Conservation (phyloP, 2,329 filamentous ascomycete species). For the Leptographium flavum region DNA sequence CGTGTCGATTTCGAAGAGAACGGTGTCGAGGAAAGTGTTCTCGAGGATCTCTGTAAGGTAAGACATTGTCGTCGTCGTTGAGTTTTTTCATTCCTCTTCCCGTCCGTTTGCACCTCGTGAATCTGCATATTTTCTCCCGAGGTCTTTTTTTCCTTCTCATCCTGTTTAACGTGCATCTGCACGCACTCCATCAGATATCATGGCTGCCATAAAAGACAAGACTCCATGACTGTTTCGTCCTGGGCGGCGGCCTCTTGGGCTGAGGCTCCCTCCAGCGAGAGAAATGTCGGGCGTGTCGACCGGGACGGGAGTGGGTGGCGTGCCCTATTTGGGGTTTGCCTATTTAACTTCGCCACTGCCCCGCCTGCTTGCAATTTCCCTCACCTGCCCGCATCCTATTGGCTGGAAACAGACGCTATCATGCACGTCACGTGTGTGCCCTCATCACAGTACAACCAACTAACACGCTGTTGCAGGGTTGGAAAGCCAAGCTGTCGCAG, state of each 20-base stretch:
- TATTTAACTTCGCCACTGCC: conserved; percentile 14
- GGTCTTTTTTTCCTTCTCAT: no score
- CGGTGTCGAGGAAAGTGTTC: conserved; percentile 73
- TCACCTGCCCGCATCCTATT: conserved; percentile 2
- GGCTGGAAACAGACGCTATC: background rate
- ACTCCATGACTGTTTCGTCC: background rate
- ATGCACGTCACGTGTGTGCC: background rate
- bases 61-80: conserved; percentile 22
- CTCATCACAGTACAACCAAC: background rate
- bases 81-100: background rate
- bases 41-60: conserved; percentile 81
- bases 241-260: background rate
- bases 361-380: conserved; percentile 7
- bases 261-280: background rate
- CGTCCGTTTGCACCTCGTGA: background rate
- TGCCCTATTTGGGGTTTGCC: conserved; percentile 3
- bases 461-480: conserved; percentile 44
- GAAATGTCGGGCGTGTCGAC: background rate
- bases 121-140: no score
- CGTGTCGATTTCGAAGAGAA: conserved; percentile 94
- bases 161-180: no score
- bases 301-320: conserved; percentile 1
- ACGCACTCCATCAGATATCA: no score
- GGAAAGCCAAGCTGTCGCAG: conserved; percentile 81
- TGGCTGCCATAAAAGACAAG: background rate